These are phyloP conservation scores for Ophiosphaerella herpotricha DNA, from an alignment of 2,329 filamentous ascomycete species.

Conservation along the genomic window DNA sequence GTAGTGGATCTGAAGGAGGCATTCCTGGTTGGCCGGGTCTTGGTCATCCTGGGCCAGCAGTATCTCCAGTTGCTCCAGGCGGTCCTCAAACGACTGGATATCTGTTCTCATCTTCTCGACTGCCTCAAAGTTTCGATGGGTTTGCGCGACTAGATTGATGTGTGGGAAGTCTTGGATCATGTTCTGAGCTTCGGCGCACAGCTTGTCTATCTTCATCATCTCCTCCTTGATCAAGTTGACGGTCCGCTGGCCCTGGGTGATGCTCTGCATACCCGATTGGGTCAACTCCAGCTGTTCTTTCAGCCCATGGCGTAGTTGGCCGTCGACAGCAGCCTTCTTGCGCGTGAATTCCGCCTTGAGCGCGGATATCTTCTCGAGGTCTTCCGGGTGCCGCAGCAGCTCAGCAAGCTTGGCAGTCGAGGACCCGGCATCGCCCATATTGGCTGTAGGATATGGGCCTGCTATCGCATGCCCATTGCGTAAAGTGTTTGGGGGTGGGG, in stretches of 20 bases:
- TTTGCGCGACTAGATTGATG: slow-evolving; percentile 89
- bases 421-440: slow-evolving; percentile 66
- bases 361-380: slow-evolving; percentile 91
- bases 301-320: slow-evolving; percentile 83
- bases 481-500: slow-evolving; percentile 1
- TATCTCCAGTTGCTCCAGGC: slow-evolving; percentile 74
- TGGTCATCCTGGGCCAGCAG: slow-evolving; percentile 83
- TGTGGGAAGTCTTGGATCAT: slow-evolving; percentile 97
- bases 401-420: slow-evolving; percentile 81
- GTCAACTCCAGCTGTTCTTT: slow-evolving; percentile 93
- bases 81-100: slow-evolving; percentile 82
- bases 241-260: slow-evolving; percentile 87
- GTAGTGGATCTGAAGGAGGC: slow-evolving; percentile 86
- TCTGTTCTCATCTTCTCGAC: slow-evolving; percentile 92
- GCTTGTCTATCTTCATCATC: slow-evolving; percentile 97
- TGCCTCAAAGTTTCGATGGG: slow-evolving; percentile 93
- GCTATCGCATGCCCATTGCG: slow-evolving; percentile 20
- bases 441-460: slow-evolving; percentile 10
- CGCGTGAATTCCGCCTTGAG: slow-evolving; percentile 91
- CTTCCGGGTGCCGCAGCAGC: slow-evolving; percentile 91
- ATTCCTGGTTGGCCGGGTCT: slow-evolving; percentile 88
- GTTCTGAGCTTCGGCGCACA: slow-evolving; percentile 95
- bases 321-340: slow-evolving; percentile 91
- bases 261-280: slow-evolving; percentile 86
- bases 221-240: slow-evolving; percentile 95